Conservation (phyloP, 2,329 filamentous ascomycete species). For the Pseudogymnoascus sp. region DNA sequence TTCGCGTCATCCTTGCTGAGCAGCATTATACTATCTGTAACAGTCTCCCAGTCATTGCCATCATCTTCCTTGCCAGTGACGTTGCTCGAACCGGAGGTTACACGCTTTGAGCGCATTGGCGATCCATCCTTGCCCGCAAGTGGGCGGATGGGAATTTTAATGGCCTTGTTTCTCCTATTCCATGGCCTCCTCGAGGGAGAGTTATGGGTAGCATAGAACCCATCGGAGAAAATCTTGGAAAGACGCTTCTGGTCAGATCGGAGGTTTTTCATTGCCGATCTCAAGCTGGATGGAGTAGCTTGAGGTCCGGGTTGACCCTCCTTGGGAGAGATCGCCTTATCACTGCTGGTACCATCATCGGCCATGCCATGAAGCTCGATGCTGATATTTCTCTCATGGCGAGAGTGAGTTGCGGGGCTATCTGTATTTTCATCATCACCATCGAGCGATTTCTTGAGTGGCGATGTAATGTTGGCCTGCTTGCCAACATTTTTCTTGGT, state of each 20-base stretch:
- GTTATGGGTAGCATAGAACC: conserved; percentile 7
- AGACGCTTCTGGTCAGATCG: background rate
- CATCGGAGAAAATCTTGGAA: conserved; percentile 16
- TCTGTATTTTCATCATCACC: background rate
- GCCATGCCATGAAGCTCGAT: conserved; percentile 17
- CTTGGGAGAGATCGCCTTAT: background rate
- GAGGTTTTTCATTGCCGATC: background rate
- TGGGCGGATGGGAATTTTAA: background rate
- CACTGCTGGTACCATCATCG: conserved; percentile 18
- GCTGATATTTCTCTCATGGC: conserved; percentile 13
- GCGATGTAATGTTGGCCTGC: background rate
- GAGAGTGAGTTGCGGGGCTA: background rate
- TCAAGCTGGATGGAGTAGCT: background rate
- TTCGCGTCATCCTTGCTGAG: background rate
- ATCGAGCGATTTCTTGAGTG: background rate
- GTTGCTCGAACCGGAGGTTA: background rate
- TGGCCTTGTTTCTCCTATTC: background rate
- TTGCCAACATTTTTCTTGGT: background rate
- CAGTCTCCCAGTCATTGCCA: conserved; percentile 26
- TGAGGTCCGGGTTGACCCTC: background rate
- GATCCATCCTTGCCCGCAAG: background rate
- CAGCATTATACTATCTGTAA: conserved; percentile 18
- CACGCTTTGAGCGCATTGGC: background rate
- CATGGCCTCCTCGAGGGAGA: background rate
- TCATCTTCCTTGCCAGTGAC: conserved; percentile 15